These are phyloP conservation scores for Saccharomycopsis guyanensis DNA, from an alignment of 805 yeast genomes.

Conservation along the genomic window DNA sequence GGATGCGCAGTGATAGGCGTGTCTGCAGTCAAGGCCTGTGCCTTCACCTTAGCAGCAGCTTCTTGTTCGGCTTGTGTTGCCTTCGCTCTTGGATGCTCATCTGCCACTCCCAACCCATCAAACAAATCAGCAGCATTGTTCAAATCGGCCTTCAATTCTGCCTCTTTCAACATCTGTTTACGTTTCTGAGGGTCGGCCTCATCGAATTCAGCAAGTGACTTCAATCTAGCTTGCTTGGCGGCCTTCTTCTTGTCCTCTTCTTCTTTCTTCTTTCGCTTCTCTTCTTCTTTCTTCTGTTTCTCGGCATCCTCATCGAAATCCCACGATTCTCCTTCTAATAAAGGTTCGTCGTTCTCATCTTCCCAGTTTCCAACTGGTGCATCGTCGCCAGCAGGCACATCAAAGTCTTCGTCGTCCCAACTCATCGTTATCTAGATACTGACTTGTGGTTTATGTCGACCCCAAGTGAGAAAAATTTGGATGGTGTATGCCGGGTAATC, in stretches of 20 bases:
- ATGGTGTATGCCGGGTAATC: too few species aligned
- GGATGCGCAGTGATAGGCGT: constrained; percentile 71
- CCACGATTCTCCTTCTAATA: constrained; percentile 70
- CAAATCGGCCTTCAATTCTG: constrained; percentile 78
- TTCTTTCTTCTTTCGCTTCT: constrained; percentile 28
- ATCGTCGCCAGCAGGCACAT: constrained; percentile 47
- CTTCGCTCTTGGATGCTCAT: constrained; percentile 38
- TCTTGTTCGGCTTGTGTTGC: constrained; percentile 32
- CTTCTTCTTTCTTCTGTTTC: constrained; percentile 36
- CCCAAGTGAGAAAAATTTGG: too few species aligned
- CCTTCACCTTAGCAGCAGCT: constrained; percentile 27
- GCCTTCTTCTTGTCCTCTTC: constrained; percentile 40
- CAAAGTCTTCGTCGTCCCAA: constrained; percentile 88
- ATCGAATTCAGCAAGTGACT: constrained; percentile 48
- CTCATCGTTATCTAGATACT: constrained; percentile 9
- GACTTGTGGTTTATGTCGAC: too few species aligned
- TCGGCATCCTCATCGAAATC: constrained; percentile 70
- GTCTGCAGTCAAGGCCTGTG: constrained; percentile 40
- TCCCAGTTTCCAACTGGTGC: constrained; percentile 71
- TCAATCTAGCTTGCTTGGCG: constrained; percentile 31
- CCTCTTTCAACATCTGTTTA: constrained; percentile 64
- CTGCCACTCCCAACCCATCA: constrained; percentile 57
- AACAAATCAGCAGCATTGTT: constrained; percentile 90
- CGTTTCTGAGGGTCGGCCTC: constrained; percentile 67
- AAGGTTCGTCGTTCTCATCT: constrained; percentile 70